Percentiles rank a stretch among this genome's conserved stretches.
Evolutionary conservation across 495 filamentous ascomycete genomes (phyloP).

Genomic region (Tuber aestivum): DNA sequence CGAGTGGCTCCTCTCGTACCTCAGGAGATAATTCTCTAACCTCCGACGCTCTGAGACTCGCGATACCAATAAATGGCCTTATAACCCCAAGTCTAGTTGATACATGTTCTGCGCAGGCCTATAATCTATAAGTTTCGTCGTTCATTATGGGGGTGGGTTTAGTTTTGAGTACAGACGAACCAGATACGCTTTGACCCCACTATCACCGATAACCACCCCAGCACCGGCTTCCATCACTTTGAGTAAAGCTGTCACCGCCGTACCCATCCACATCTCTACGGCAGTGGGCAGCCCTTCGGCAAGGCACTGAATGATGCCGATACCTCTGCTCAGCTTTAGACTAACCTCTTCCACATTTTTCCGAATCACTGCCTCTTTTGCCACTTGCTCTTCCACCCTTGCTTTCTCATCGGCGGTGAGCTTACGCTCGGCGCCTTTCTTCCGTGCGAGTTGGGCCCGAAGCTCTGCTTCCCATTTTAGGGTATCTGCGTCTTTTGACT

Average conservation of each 20-base stretch:
- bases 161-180: slow-evolving; percentile 46
- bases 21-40: slow-evolving; percentile 64
- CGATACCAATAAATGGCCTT: slow-evolving; percentile 76
- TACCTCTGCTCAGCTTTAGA: slow-evolving; percentile 65
- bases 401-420: slow-evolving; percentile 78
- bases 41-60: slow-evolving; percentile 71
- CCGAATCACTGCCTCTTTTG: slow-evolving; percentile 76
- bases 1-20: slow-evolving; percentile 69
- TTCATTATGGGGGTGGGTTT: neutral
- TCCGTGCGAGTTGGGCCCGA: slow-evolving; percentile 76
- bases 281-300: slow-evolving; percentile 80
- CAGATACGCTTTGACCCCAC: slow-evolving; percentile 72
- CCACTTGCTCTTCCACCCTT: slow-evolving; percentile 85
- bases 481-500: slow-evolving; percentile 81
- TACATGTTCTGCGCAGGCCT: slow-evolving; percentile 48
- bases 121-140: slow-evolving; percentile 7
- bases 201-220: slow-evolving; percentile 69
- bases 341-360: slow-evolving; percentile 60
- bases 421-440: slow-evolving; percentile 88
- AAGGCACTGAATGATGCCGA: slow-evolving; percentile 75
- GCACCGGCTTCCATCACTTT: slow-evolving; percentile 70
- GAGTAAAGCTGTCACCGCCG: slow-evolving; percentile 64
- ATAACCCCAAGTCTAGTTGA: slow-evolving; percentile 68
- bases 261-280: slow-evolving; percentile 76
- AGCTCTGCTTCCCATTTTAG: slow-evolving; percentile 96